Percentiles rank a stretch among this genome's conserved stretches.
phyloP scores from a whole-genome alignment of 371 early-diverging fungal species.

The Batkoa obscura region DNA sequence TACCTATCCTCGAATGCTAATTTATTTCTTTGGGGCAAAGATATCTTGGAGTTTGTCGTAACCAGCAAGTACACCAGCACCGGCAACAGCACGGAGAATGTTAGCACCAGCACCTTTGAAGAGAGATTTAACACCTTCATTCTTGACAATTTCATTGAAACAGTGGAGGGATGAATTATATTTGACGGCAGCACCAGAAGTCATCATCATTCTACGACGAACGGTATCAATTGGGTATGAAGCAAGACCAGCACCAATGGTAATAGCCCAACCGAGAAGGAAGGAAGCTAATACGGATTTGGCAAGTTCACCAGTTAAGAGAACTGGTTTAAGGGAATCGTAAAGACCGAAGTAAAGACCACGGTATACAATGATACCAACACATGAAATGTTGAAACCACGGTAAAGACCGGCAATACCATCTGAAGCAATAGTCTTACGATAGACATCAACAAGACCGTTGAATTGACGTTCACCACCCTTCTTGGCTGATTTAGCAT shows the following conservation, averaged over 20 bases:
- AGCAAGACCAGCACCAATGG: conserved; percentile 37
- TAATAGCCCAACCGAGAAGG: conserved; percentile 41
- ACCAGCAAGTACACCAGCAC: conserved; percentile 51
- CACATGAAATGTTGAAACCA: conserved; percentile 68
- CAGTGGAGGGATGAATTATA: conserved; percentile 50
- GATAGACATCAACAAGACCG: conserved; percentile 67
- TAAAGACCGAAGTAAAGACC: conserved; percentile 74
- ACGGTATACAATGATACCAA: conserved; percentile 70
- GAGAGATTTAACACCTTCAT: conserved; percentile 52
- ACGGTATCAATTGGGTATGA: conserved; percentile 79
- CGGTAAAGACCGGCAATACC: conserved; percentile 74
- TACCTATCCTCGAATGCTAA: not conserved
- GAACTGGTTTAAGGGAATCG: conserved; percentile 43
- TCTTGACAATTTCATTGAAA: conserved; percentile 39
- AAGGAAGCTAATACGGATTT: conserved; percentile 38
- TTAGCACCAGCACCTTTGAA: conserved; percentile 70
- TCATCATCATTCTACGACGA: conserved; percentile 80
- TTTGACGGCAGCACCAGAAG: conserved; percentile 48
- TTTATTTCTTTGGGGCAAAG: conserved; percentile 10
- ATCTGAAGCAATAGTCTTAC: conserved; percentile 40
- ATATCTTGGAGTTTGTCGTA: conserved; percentile 38
- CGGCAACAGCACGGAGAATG: conserved; percentile 60
- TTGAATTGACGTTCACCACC: conserved; percentile 61
- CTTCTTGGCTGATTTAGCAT: conserved; percentile 33
- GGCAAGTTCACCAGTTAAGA: conserved; percentile 25